These are phyloP conservation scores for Fusarium cyanostomum DNA, from an alignment of 2,329 filamentous ascomycete genomes.

Conservation along the genomic window DNA sequence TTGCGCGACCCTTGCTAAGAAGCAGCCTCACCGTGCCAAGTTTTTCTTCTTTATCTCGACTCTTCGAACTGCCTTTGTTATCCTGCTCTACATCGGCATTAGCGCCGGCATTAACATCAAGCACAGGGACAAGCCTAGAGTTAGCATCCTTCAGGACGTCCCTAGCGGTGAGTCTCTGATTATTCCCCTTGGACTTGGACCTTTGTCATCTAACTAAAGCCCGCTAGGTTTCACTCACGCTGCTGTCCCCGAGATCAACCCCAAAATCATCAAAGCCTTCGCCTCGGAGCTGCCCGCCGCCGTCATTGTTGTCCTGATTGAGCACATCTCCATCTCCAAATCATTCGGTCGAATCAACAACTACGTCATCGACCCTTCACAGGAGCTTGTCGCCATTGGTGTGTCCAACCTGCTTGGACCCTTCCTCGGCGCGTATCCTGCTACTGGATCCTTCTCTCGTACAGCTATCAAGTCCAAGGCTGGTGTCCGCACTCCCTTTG, in stretches of 20 bases:
- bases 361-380: constrained; percentile 82
- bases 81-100: constrained; percentile 81
- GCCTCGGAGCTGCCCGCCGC: constrained; percentile 73
- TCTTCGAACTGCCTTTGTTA: constrained; percentile 81
- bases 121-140: constrained; percentile 62
- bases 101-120: constrained; percentile 76
- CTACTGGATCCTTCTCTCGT: constrained; percentile 89
- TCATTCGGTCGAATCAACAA: constrained; percentile 84
- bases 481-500: constrained; percentile 86
- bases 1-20: constrained; percentile 72
- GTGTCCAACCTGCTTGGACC: constrained; percentile 78
- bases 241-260: constrained; percentile 70
- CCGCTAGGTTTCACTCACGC: constrained; percentile 74
- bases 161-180: constrained; percentile 65
- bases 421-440: constrained; percentile 84
- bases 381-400: constrained; percentile 81
- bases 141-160: constrained; percentile 73
- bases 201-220: not conserved
- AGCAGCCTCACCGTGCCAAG: constrained; percentile 72
- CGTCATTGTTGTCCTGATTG: constrained; percentile 81
- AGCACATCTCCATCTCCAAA: constrained; percentile 85
- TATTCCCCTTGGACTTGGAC: not conserved
- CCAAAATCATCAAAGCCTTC: constrained; percentile 69
- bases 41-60: constrained; percentile 82
- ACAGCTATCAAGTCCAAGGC: constrained; percentile 96